Percentiles rank a stretch among this genome's conserved stretches.
Conservation (phyloP, 306 rosid genomes). For the Pueraria montana region DNA sequence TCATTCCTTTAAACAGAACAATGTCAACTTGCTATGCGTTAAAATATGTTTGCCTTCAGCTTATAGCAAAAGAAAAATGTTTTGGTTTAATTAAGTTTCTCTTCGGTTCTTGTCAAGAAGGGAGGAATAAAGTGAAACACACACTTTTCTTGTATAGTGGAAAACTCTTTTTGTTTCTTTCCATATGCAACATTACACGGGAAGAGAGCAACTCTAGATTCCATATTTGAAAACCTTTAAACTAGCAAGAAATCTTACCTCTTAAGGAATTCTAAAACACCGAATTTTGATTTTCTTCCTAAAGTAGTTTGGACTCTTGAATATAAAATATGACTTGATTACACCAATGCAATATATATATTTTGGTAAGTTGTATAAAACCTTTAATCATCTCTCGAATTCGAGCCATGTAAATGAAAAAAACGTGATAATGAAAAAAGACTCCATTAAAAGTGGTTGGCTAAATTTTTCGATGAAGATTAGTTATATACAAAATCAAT, state of each 20-base stretch:
- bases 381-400: too few relatives aligned
- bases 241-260: conserved; percentile 41
- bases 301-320: neutral
- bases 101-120: conserved; percentile 49
- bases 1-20: conserved; percentile 3
- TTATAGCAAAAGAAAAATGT: conserved; percentile 15
- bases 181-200: conserved; percentile 33
- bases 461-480: too few relatives aligned
- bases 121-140: conserved; percentile 61
- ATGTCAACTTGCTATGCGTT: conserved; percentile 19
- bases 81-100: conserved; percentile 32
- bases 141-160: conserved; percentile 38
- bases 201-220: conserved; percentile 39
- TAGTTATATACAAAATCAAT: too few relatives aligned
- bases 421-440: too few relatives aligned
- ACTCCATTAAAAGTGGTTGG: too few relatives aligned
- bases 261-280: conserved; percentile 40
- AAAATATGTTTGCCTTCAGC: conserved; percentile 41
- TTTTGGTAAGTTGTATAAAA: neutral
- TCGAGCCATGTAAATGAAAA: too few relatives aligned
- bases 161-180: conserved; percentile 48
- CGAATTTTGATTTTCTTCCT: conserved; percentile 9
- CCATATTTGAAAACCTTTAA: conserved; percentile 44
- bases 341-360: neutral
- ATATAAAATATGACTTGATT: neutral